Percentiles rank a stretch among this genome's conserved stretches.
Conservation (phyloP, 116 monocot genomes). For the Posidonia oceanica region DNA sequence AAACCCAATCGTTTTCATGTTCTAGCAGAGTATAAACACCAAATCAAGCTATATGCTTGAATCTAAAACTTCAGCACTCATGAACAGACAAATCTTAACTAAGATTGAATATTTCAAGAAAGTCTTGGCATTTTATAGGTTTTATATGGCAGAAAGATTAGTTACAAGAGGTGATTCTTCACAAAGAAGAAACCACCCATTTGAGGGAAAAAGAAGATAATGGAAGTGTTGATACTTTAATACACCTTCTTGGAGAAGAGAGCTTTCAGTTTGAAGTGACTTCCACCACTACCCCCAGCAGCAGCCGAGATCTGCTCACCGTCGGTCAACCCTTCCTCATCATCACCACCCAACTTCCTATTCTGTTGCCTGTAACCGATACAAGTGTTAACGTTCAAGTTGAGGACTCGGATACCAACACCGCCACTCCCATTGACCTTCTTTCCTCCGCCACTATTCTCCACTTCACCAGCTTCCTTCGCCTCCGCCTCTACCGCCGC, state of each 20-base stretch:
- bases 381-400: conserved; percentile 41
- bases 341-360: conserved; percentile 24
- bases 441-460: neutral
- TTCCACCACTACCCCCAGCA: neutral
- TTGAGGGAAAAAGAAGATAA: too few relatives aligned
- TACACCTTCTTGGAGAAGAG: conserved; percentile 58
- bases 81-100: too few relatives aligned
- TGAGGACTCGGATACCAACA: conserved; percentile 22
- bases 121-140: too few relatives aligned
- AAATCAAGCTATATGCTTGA: too few relatives aligned
- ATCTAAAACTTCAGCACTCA: too few relatives aligned
- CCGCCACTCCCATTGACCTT: conserved; percentile 11
- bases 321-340: conserved; percentile 7
- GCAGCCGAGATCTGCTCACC: neutral
- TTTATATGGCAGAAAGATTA: too few relatives aligned
- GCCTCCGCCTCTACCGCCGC: neutral
- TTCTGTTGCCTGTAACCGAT: conserved; percentile 29
- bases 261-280: conserved; percentile 24
- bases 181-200: too few relatives aligned
- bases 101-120: too few relatives aligned
- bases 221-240: conserved; percentile 7
- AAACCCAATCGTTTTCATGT: too few relatives aligned
- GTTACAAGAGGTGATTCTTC: too few relatives aligned
- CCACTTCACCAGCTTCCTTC: neutral
- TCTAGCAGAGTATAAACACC: too few relatives aligned